phyloP scores from a whole-genome alignment of 2,329 filamentous ascomycete genomes.

The Stenocarpella maydis region DNA sequence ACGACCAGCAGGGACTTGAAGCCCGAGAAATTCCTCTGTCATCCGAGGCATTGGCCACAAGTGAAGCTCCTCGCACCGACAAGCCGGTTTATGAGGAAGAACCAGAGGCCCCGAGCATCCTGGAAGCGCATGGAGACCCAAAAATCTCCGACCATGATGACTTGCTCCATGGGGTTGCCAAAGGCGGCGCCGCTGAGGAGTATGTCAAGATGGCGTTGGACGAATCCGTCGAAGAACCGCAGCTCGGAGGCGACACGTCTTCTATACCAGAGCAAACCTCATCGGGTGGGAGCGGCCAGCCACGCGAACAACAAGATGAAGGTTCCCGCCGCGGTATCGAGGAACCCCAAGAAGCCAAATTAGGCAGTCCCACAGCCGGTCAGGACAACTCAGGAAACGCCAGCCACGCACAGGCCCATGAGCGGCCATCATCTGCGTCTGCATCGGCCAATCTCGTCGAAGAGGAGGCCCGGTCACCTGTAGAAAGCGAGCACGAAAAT shows the following conservation, averaged over 20 bases:
- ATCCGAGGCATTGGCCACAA: background rate
- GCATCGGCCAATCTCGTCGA: background rate
- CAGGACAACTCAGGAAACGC: background rate
- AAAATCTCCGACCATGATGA: background rate
- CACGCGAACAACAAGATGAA: background rate
- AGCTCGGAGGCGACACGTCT: background rate
- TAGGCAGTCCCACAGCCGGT: background rate
- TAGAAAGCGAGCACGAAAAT: background rate
- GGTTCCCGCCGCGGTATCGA: background rate
- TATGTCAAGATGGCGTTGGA: constrained; percentile 25
- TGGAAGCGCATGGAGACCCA: background rate
- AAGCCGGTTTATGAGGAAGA: background rate
- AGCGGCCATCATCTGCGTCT: background rate
- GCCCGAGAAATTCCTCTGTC: too few species aligned
- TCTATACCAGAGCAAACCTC: background rate
- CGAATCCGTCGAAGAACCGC: background rate
- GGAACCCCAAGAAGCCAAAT: background rate
- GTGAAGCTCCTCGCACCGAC: background rate
- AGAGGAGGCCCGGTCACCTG: background rate
- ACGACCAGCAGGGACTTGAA: background rate
- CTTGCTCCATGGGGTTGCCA: background rate
- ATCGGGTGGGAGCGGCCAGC: background rate
- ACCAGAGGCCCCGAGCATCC: background rate
- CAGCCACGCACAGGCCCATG: background rate
- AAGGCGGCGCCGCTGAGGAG: constrained; percentile 29